phyloP scores from a whole-genome alignment of 768 basidiomycete genomes.

The Collybia mongolica region DNA sequence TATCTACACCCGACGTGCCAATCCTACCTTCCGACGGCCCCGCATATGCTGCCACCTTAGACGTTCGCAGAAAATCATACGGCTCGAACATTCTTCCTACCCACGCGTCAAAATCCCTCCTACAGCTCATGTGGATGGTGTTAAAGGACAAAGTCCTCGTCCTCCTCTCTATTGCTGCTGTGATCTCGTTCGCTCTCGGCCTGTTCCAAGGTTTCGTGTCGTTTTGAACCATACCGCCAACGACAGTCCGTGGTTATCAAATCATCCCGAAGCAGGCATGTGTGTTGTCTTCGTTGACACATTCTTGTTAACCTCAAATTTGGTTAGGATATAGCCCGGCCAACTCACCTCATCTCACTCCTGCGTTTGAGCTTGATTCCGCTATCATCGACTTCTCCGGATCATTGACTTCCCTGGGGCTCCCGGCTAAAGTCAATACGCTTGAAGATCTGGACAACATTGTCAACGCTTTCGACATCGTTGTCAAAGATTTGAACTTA shows the following conservation, averaged over 20 bases:
- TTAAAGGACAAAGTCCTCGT: slow-evolving; percentile 91
- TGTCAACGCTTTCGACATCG: slow-evolving; percentile 57
- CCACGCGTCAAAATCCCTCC: slow-evolving; percentile 65
- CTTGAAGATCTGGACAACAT: slow-evolving; percentile 68
- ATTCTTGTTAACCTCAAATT: not conserved
- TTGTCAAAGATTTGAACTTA: slow-evolving; percentile 64
- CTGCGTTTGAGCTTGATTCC: slow-evolving; percentile 90
- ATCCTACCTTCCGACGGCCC: slow-evolving; percentile 14
- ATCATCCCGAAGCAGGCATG: slow-evolving; percentile 96
- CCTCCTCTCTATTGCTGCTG: slow-evolving; percentile 87
- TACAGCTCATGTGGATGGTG: slow-evolving; percentile 81
- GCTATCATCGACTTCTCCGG: slow-evolving; percentile 82
- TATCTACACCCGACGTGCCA: slow-evolving; percentile 17
- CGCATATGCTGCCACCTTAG: slow-evolving; percentile 45
- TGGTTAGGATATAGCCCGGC: slow-evolving; percentile 78
- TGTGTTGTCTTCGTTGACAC: not conserved
- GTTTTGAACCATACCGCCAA: slow-evolving; percentile 98
- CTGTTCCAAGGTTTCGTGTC: slow-evolving; percentile 95
- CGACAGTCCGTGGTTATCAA: slow-evolving; percentile 86
- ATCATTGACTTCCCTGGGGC: slow-evolving; percentile 57
- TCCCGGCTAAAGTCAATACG: slow-evolving; percentile 71
- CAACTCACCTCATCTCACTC: slow-evolving; percentile 88
- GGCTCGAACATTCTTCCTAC: slow-evolving; percentile 75
- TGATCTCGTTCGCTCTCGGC: slow-evolving; percentile 90
- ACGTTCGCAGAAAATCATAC: slow-evolving; percentile 65